Base-by-base conservation (phyloP, 352 stramenopile species). In the Phytophthora cajani region DNA sequence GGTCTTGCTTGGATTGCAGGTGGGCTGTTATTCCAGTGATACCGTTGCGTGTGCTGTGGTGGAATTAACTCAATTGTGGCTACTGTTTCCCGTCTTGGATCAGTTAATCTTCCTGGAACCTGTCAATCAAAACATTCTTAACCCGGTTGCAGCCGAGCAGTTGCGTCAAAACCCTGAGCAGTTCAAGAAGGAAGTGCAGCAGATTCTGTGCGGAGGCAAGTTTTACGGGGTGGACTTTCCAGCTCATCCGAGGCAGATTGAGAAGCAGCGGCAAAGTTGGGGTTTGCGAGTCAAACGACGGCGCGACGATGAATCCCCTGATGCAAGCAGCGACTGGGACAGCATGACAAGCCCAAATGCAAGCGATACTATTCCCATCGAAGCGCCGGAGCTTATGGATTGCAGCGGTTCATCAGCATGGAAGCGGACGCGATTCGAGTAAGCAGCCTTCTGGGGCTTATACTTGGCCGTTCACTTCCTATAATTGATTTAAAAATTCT, bases 81-180 rank as follows among this genome's bases (percentile, higher is more conserved):
- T 44, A n/a, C 38, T 44, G 38, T 8, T 44, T 30, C 23, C 4
- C 44, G 19, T 47, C 23, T 14, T 64, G 1, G 16, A 30, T 0
- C 49, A 95, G 88, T 74, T 95, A 27, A 94, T 95, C 8, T 94
- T 95, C 52, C 54, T 95, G 19, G 88, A 94, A 50, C 86, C 86
- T 19, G 81, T 80, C 8, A 84, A 92, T 51, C 82, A 93, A 17
- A 89, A 85, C 61, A 76, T 89, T 16, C 69, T 93, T 49, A 94
- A 95, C 32, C 27, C 60, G 19, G 50, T 56, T 2, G 86, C 86
- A 30, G 84, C 80, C 1, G 75, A 94, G 42, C 76, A 86, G 36
- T 69, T 93, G 1, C 77, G 88, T n/a, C 32, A 77, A 56, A 69
- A 89, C 47, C 75, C 85, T 0, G 56, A 58, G 6, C 66, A 70